Percentiles rank a stretch among this genome's conserved stretches.
These are phyloP conservation scores for Carex parvula DNA, from an alignment of 176 grass and related monocot genomes.

Conservation along the genomic window DNA sequence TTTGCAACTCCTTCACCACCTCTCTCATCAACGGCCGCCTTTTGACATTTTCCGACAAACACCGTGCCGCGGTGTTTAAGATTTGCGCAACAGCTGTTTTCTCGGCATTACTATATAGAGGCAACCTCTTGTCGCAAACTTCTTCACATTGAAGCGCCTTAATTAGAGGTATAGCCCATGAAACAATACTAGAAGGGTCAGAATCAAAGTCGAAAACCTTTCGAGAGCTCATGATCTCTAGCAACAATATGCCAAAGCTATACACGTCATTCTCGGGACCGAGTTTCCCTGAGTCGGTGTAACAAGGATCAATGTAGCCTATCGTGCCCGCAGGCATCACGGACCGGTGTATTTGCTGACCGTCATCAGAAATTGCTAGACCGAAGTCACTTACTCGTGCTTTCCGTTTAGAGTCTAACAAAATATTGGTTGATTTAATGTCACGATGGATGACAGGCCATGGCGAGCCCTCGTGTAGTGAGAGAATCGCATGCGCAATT, in stretches of 20 bases:
- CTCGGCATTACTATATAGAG: constrained; percentile 7
- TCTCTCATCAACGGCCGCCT: constrained; percentile 58
- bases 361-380: constrained; percentile 43
- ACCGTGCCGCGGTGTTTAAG: constrained; percentile 51
- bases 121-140: constrained; percentile 53
- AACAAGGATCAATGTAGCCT: constrained; percentile 92
- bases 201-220: constrained; percentile 77
- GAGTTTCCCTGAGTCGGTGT: constrained; percentile 57
- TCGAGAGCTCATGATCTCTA: constrained; percentile 91
- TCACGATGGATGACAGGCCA: constrained; percentile 62
- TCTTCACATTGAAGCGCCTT: neutral
- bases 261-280: constrained; percentile 88
- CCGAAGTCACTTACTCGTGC: constrained; percentile 81
- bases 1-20: constrained; percentile 59
- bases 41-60: constrained; percentile 50
- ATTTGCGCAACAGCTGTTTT: constrained; percentile 30
- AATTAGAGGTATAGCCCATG: constrained; percentile 59
- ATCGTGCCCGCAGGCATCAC: constrained; percentile 76
- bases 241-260: constrained; percentile 85
- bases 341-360: neutral
- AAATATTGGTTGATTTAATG: constrained; percentile 82
- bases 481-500: constrained; percentile 55
- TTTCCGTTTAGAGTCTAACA: constrained; percentile 52
- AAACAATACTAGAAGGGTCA: constrained; percentile 61
- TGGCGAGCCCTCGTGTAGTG: constrained; percentile 53